phyloP scores from a whole-genome alignment of 2,329 filamentous ascomycete genomes.

The Fusarium sp. region DNA sequence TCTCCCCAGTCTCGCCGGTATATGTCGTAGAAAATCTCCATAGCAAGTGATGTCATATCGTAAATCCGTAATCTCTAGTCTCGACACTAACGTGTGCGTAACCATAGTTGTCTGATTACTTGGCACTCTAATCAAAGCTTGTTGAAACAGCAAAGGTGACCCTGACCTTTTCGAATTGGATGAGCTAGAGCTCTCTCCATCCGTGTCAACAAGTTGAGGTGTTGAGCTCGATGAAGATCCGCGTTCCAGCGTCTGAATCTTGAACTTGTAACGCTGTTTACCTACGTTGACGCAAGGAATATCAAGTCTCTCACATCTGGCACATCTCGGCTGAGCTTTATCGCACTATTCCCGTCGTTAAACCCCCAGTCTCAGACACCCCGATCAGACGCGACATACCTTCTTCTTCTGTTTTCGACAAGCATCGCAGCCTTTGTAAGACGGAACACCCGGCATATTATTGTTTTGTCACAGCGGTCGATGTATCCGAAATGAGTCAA shows the following conservation, averaged over 20 bases:
- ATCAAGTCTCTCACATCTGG: slow-evolving; percentile 59
- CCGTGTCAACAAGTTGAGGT: slow-evolving; percentile 9
- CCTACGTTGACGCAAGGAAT: slow-evolving; percentile 61
- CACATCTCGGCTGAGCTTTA: slow-evolving; percentile 57
- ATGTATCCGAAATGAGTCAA: slow-evolving; percentile 41
- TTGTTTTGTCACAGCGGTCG: slow-evolving; percentile 28
- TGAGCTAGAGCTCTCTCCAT: slow-evolving; percentile 15
- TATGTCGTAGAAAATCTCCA: slow-evolving; percentile 58
- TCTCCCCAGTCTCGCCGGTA: slow-evolving; percentile 59
- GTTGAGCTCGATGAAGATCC: slow-evolving; percentile 9
- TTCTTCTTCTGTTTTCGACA: slow-evolving; percentile 67
- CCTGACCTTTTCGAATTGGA: slow-evolving; percentile 1
- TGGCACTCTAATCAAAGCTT: slow-evolving; percentile 40
- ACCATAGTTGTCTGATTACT: slow-evolving; percentile 49
- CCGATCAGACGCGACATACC: slow-evolving; percentile 49
- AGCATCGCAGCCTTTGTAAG: slow-evolving; percentile 62
- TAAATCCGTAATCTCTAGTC: slow-evolving; percentile 56
- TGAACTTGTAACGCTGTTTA: slow-evolving; percentile 63
- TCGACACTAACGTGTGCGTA: slow-evolving; percentile 46
- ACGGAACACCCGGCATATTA: slow-evolving; percentile 64
- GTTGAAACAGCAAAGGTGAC: slow-evolving; percentile 5
- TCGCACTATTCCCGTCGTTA: slow-evolving; percentile 56
- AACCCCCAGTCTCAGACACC: neutral
- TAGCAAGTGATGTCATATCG: slow-evolving; percentile 62
- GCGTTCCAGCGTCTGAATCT: slow-evolving; percentile 50